Conservation (phyloP, 2,329 filamentous ascomycete genomes). For the Paramyrothecium roridum region DNA sequence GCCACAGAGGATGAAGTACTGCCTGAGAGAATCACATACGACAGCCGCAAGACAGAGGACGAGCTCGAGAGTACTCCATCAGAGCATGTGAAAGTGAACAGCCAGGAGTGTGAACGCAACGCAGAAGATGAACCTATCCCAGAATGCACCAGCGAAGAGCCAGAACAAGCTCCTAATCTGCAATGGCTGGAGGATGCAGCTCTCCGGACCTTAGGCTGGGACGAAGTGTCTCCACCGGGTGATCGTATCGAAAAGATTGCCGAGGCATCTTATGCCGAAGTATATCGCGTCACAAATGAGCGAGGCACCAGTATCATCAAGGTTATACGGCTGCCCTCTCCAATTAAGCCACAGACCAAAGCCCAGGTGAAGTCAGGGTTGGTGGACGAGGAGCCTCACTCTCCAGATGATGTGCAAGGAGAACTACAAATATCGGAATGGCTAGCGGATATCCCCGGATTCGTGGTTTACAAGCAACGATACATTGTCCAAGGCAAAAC, state of each 20-base stretch:
- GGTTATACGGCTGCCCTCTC: constrained; percentile 56
- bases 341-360: constrained; percentile 56
- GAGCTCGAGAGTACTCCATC: constrained; percentile 2
- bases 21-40: background rate
- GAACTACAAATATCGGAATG: constrained; percentile 63
- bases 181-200: constrained; percentile 10
- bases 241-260: constrained; percentile 61
- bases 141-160: constrained; percentile 6
- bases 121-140: background rate
- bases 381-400: constrained; percentile 57
- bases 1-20: constrained; percentile 2
- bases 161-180: background rate
- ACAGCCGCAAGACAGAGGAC: background rate
- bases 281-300: constrained; percentile 59
- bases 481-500: constrained; percentile 57
- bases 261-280: constrained; percentile 64
- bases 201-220: constrained; percentile 50
- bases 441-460: constrained; percentile 61
- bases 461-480: constrained; percentile 63
- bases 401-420: constrained; percentile 50
- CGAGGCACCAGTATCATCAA: constrained; percentile 64
- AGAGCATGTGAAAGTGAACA: background rate
- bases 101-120: constrained; percentile 3
- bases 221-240: constrained; percentile 51
- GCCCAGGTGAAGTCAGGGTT: constrained; percentile 50